Evolutionary conservation across 345 rosid genomes (phyloP).

Genomic region (Syzygium jambos): DNA sequence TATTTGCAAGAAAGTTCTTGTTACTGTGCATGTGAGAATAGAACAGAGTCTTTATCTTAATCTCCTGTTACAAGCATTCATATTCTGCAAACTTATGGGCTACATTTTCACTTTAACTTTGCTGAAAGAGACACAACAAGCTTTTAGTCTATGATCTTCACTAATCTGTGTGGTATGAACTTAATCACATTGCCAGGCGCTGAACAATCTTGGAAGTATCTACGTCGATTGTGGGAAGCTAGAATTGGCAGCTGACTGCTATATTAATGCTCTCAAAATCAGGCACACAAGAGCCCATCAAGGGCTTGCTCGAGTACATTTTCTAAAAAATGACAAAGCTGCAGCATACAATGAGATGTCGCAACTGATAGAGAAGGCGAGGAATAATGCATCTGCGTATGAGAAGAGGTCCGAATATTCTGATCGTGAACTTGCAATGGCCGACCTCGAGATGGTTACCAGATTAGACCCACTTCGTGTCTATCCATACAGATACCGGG

Average conservation of each 20-base stretch:
- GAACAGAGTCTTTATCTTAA: not conserved
- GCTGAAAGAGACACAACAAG: not conserved
- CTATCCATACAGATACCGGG: conserved; percentile 93
- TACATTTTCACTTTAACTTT: not conserved
- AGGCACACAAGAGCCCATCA: conserved; percentile 97
- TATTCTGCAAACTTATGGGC: not conserved
- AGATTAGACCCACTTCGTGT: conserved; percentile 89
- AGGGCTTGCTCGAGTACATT: conserved; percentile 94
- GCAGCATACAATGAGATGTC: conserved; percentile 93
- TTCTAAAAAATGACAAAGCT: conserved; percentile 58
- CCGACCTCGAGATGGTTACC: conserved; percentile 92
- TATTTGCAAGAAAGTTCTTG: not conserved
- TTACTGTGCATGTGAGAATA: not conserved
- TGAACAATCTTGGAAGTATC: conserved; percentile 96
- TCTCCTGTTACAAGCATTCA: not conserved
- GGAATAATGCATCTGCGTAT: conserved; percentile 87
- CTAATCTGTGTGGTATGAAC: not conserved
- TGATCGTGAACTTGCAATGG: conserved; percentile 78
- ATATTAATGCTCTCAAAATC: conserved; percentile 85
- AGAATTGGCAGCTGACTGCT: conserved; percentile 92
- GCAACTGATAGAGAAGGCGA: conserved; percentile 73
- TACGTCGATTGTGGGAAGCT: conserved; percentile 62
- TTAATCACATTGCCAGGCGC: conserved; percentile 46
- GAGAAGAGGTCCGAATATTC: conserved; percentile 98
- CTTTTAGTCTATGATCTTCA: not conserved